These are phyloP conservation scores for Lachancea waltii DNA, from an alignment of 805 yeast species.

Conservation along the genomic window DNA sequence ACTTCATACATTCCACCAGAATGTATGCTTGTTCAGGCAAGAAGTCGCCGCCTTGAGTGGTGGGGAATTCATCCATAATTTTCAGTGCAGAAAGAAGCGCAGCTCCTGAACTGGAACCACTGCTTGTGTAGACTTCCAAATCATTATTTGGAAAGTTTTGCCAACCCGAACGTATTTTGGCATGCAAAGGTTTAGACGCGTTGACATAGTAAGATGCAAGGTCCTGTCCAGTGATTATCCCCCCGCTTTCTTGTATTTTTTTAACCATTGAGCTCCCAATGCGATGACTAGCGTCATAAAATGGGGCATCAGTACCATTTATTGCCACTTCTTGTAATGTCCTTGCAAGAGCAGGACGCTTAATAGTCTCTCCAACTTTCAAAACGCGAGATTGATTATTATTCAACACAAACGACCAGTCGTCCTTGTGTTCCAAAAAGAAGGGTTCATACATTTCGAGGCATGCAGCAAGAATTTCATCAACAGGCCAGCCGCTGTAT, in stretches of 20 bases:
- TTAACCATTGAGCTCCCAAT: slow-evolving; percentile 56
- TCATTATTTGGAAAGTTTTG: slow-evolving; percentile 33
- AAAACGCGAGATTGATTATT: slow-evolving; percentile 32
- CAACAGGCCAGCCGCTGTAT: slow-evolving; percentile 55
- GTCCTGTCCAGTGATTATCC: slow-evolving; percentile 60
- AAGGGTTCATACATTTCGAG: slow-evolving; percentile 35
- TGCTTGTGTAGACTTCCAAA: slow-evolving; percentile 47
- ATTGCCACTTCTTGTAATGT: slow-evolving; percentile 63
- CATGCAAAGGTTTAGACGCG: slow-evolving; percentile 33
- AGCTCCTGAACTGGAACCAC: slow-evolving; percentile 79
- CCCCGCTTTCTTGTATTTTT: slow-evolving; percentile 50
- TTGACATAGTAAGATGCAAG: slow-evolving; percentile 54
- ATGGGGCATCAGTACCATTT: slow-evolving; percentile 71
- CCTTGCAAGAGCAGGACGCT: slow-evolving; percentile 54
- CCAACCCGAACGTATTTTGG: slow-evolving; percentile 23
- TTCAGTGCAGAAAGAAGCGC: slow-evolving; percentile 72
- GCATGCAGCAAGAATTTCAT: slow-evolving; percentile 40
- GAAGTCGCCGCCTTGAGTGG: slow-evolving; percentile 41
- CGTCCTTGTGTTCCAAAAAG: slow-evolving; percentile 30
- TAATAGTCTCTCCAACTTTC: slow-evolving; percentile 52
- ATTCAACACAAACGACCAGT: slow-evolving; percentile 54
- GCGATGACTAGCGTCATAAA: slow-evolving; percentile 78
- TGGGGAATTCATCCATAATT: slow-evolving; percentile 46
- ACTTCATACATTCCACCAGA: slow-evolving; percentile 81
- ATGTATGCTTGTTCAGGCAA: slow-evolving; percentile 51